Conservation (phyloP, 2,329 filamentous ascomycete genomes). For the Verticillium zaregamsianum region DNA sequence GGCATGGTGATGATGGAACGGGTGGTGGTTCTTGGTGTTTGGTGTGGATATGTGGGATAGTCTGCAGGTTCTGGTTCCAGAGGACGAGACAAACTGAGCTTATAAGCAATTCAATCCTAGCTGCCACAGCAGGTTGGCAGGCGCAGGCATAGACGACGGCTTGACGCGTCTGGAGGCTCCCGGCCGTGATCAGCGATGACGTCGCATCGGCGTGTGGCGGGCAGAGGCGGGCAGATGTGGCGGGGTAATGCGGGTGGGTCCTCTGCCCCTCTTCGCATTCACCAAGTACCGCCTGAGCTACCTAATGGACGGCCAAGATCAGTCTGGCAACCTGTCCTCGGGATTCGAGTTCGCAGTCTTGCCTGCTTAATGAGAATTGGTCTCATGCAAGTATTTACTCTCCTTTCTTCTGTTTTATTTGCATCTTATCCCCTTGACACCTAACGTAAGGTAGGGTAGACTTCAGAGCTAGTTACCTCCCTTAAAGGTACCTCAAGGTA, state of each 20-base stretch:
- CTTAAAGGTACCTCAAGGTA: too few species aligned
- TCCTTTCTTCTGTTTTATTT: too few species aligned
- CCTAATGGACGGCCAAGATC: too few species aligned
- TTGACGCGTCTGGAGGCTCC: not conserved
- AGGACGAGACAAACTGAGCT: not conserved
- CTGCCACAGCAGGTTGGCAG: not conserved
- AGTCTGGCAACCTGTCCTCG: too few species aligned
- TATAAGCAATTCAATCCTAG: not conserved
- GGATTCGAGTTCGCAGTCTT: too few species aligned
- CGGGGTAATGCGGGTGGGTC: not conserved
- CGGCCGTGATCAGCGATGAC: not conserved
- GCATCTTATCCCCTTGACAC: too few species aligned
- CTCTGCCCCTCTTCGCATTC: not conserved
- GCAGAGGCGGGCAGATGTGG: not conserved
- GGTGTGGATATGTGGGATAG: not conserved
- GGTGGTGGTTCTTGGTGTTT: not conserved
- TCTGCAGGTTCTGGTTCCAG: not conserved
- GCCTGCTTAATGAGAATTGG: too few species aligned
- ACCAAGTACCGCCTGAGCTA: too few species aligned
- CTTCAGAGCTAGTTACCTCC: too few species aligned
- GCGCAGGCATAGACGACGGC: not conserved
- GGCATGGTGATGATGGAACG: conserved; percentile 44
- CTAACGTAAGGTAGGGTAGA: too few species aligned
- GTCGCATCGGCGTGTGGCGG: not conserved
- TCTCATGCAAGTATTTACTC: too few species aligned